phyloP scores from a whole-genome alignment of 495 filamentous ascomycete species.

The Xeromyces bisporus region DNA sequence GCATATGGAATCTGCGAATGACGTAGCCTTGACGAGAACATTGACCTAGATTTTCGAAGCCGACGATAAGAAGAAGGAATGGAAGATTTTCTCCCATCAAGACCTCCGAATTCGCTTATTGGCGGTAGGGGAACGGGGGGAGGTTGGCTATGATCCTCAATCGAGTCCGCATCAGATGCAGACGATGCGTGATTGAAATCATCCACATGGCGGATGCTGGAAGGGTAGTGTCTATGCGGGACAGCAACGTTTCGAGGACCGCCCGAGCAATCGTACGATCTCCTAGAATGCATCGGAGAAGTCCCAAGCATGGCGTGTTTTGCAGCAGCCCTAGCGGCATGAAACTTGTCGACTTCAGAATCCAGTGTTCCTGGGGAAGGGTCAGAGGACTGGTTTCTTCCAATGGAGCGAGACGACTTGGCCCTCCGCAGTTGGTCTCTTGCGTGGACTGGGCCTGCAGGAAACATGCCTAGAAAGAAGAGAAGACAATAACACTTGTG shows the following conservation, averaged over 20 bases:
- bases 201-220: constrained; percentile 5
- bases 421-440: constrained; percentile 35
- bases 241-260: constrained; percentile 25
- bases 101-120: constrained; percentile 21
- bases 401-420: constrained; percentile 46
- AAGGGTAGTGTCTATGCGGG: constrained; percentile 11
- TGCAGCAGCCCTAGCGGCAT: constrained; percentile 58
- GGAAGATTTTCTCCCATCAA: constrained; percentile 45
- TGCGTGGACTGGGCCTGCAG: constrained; percentile 13
- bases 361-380: constrained; percentile 28
- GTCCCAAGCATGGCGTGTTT: constrained; percentile 45
- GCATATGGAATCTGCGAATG: constrained; percentile 13
- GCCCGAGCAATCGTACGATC: constrained; percentile 17
- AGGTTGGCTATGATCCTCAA: constrained; percentile 1
- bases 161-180: neutral
- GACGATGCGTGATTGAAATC: constrained; percentile 1
- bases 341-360: constrained; percentile 36
- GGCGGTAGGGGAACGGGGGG: constrained; percentile 15
- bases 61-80: constrained; percentile 59
- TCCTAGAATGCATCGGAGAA: constrained; percentile 13
- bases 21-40: constrained; percentile 41
- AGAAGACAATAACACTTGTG: too few species aligned
- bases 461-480: constrained; percentile 16
- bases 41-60: constrained; percentile 55
- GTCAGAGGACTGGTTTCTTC: constrained; percentile 13